A percentile compares a stretch with the other conserved stretches of the same genome.
Conservation (phyloP, 2,329 filamentous ascomycete genomes). For the Trichoderma sp. region DNA sequence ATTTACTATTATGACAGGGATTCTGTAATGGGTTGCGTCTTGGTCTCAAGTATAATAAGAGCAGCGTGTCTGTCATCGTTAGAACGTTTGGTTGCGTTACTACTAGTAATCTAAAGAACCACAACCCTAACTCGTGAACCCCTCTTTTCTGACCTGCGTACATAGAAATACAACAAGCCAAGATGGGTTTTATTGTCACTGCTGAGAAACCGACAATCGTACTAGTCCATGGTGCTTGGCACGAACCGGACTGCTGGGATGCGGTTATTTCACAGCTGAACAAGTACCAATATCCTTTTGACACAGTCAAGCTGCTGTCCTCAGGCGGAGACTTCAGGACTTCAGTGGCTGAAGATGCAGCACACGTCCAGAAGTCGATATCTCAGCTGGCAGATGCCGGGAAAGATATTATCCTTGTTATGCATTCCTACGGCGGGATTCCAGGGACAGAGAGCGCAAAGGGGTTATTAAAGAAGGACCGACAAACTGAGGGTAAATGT, state of each 20-base stretch:
- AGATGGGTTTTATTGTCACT: not conserved
- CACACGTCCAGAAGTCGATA: not conserved
- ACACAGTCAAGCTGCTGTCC: not conserved
- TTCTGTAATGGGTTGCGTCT: not conserved
- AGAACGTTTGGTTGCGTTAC: not conserved
- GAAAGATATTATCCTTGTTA: not conserved
- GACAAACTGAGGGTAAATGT: not conserved
- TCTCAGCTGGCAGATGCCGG: not conserved
- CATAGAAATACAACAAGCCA: not conserved
- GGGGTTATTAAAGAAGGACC: not conserved
- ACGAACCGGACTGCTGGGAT: not conserved
- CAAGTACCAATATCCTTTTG: not conserved
- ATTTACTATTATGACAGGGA: not conserved
- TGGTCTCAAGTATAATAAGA: not conserved
- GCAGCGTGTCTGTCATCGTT: not conserved
- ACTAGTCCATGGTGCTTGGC: not conserved
- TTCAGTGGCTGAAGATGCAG: not conserved
- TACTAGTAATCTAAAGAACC: not conserved
- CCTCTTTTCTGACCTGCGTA: not conserved
- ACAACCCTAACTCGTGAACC: not conserved
- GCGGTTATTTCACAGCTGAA: not conserved
- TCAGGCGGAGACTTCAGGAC: not conserved
- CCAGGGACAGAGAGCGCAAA: not conserved
- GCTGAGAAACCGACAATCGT: not conserved
- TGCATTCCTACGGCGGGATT: not conserved